A percentile compares a stretch with the other conserved stretches of the same genome.
These are phyloP conservation scores for Blastobotrys peoriensis DNA, from an alignment of 805 yeast species.

Conservation along the genomic window DNA sequence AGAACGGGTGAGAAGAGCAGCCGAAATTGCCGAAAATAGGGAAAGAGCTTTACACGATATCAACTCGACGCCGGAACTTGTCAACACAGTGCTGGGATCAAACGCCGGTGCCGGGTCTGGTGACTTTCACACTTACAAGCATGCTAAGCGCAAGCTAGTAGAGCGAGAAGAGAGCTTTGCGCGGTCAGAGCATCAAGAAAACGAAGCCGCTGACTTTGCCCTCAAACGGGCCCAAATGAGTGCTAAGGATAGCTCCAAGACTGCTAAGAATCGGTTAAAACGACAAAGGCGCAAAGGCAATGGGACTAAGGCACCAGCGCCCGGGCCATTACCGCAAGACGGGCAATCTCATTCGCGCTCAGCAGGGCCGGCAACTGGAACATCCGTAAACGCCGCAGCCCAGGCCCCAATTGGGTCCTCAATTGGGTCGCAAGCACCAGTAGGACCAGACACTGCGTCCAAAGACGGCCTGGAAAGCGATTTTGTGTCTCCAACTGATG, in stretches of 20 bases:
- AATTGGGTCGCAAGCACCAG: too few species aligned
- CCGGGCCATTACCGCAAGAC: too few species aligned
- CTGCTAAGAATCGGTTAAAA: conserved; percentile 22
- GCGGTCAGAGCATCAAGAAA: conserved; percentile 19
- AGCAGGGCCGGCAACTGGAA: too few species aligned
- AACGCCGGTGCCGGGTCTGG: conserved; percentile 35
- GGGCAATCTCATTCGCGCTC: too few species aligned
- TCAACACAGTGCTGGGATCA: conserved; percentile 28
- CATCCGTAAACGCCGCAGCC: too few species aligned
- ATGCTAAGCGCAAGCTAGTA: conserved; percentile 26
- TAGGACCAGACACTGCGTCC: too few species aligned
- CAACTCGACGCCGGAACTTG: conserved; percentile 25
- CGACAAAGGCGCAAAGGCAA: conserved; percentile 13
- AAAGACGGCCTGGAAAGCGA: too few species aligned
- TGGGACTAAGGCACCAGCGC: too few species aligned
- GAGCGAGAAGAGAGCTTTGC: conserved; percentile 25
- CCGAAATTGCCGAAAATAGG: neutral
- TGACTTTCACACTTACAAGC: conserved; percentile 33
- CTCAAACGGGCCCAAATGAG: conserved; percentile 12
- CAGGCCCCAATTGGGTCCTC: too few species aligned
- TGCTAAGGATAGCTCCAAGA: conserved; percentile 23
- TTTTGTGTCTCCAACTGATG: too few species aligned
- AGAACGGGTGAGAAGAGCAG: neutral
- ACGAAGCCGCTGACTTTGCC: conserved; percentile 23
- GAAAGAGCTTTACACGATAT: conserved; percentile 4